These are phyloP conservation scores for Ceratocystis variospora DNA, from an alignment of 2,329 filamentous ascomycete genomes.

Conservation along the genomic window DNA sequence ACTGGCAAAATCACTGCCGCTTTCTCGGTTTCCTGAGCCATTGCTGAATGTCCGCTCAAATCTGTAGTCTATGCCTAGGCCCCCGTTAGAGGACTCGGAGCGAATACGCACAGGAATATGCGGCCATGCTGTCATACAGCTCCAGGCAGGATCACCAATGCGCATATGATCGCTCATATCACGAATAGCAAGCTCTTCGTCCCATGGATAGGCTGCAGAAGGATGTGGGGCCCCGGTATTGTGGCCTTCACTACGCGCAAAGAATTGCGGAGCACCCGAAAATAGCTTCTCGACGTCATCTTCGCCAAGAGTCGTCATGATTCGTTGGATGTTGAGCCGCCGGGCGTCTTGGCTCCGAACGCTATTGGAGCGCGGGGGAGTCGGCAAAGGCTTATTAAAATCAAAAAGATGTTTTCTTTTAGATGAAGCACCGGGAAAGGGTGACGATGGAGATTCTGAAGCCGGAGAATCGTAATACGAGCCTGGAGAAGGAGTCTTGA, in stretches of 20 bases:
- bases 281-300: constrained; percentile 55
- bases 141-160: constrained; percentile 50
- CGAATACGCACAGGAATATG: constrained; percentile 35
- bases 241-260: constrained; percentile 45
- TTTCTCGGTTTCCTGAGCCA: constrained; percentile 25
- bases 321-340: constrained; percentile 40
- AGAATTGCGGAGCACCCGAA: constrained; percentile 62
- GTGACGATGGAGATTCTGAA: not conserved
- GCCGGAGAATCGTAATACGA: not conserved
- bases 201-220: constrained; percentile 53
- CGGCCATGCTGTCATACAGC: constrained; percentile 47
- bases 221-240: constrained; percentile 47
- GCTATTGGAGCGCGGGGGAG: constrained; percentile 33
- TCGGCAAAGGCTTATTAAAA: constrained; percentile 44
- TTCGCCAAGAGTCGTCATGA: constrained; percentile 46
- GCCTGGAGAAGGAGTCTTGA: constrained; percentile 8
- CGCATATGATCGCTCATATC: constrained; percentile 52
- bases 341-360: constrained; percentile 28
- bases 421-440: not conserved
- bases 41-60: constrained; percentile 8
- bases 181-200: constrained; percentile 45
- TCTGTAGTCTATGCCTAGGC: not conserved
- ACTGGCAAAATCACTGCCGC: constrained; percentile 8
- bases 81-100: not conserved
- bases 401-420: constrained; percentile 25